These are phyloP conservation scores for Candida suzukii DNA, from an alignment of 805 yeast species.

Conservation along the genomic window DNA sequence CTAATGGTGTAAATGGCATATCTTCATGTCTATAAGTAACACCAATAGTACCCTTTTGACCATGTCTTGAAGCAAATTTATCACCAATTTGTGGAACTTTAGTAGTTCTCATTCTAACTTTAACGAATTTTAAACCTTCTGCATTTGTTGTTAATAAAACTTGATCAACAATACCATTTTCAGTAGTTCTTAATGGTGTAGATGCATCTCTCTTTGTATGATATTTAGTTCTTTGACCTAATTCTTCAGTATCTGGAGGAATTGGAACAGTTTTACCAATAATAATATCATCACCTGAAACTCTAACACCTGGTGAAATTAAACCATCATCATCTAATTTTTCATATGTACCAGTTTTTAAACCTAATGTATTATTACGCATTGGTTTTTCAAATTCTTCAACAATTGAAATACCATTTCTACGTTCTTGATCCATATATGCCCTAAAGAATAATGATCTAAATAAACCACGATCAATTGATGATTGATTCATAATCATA, in stretches of 20 bases:
- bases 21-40: slow-evolving; percentile 97
- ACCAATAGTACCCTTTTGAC: slow-evolving; percentile 99
- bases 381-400: slow-evolving; percentile 96
- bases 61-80: slow-evolving; percentile 98
- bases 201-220: slow-evolving; percentile 99
- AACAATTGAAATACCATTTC: slow-evolving; percentile 97
- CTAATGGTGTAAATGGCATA: slow-evolving; percentile 96
- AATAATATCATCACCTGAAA: slow-evolving; percentile 96
- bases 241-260: slow-evolving; percentile 97
- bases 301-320: slow-evolving; percentile 97
- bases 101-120: slow-evolving; percentile 98
- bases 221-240: slow-evolving; percentile 97
- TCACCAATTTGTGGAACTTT: slow-evolving; percentile 99
- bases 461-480: slow-evolving; percentile 94
- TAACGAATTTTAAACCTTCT: slow-evolving; percentile 95
- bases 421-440: slow-evolving; percentile 97
- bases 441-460: slow-evolving; percentile 94
- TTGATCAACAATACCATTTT: slow-evolving; percentile 97
- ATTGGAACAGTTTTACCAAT: slow-evolving; percentile 99
- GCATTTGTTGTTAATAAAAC: slow-evolving; percentile 95
- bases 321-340: slow-evolving; percentile 97
- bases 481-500: slow-evolving; percentile 98
- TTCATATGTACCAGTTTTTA: slow-evolving; percentile 97
- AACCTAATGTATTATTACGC: slow-evolving; percentile 86
- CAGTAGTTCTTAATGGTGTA: slow-evolving; percentile 93